Evolutionary conservation across 257 asterid species (phyloP).

Genomic region (Cynanchum wilfordii): DNA sequence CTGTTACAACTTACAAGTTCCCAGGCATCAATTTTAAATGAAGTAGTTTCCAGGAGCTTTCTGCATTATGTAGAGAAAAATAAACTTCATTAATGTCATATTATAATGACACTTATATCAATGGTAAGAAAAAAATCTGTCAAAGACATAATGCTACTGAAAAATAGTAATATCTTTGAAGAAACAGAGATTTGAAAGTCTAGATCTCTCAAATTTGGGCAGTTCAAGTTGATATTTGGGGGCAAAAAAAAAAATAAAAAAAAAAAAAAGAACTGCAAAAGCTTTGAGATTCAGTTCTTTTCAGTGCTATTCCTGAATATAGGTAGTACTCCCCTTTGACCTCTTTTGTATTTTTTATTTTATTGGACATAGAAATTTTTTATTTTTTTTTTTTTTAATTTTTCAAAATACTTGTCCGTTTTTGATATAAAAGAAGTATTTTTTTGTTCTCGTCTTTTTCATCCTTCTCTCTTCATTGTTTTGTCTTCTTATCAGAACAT

Average conservation of each 20-base stretch:
- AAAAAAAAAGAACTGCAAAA: not conserved
- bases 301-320: not conserved
- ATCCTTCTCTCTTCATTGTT: not conserved
- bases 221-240: not conserved
- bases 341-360: too few species aligned
- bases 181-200: not conserved
- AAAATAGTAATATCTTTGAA: not conserved
- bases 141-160: not conserved
- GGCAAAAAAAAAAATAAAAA: not conserved
- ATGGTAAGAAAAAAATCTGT: not conserved
- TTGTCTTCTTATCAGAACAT: not conserved
- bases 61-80: constrained; percentile 33
- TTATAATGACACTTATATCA: not conserved
- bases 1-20: constrained; percentile 47
- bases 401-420: not conserved
- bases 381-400: too few species aligned
- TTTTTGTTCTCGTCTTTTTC: not conserved
- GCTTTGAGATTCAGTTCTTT: not conserved
- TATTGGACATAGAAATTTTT: not conserved
- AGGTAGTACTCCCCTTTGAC: not conserved
- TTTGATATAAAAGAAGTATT: not conserved
- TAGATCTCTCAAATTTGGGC: not conserved
- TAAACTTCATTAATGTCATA: constrained; percentile 3
- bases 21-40: constrained; percentile 62
- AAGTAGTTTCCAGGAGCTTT: constrained; percentile 35